These are phyloP conservation scores for Nothophytophthora sp. DNA, from an alignment of 352 stramenopile genomes.

Conservation along the genomic window DNA sequence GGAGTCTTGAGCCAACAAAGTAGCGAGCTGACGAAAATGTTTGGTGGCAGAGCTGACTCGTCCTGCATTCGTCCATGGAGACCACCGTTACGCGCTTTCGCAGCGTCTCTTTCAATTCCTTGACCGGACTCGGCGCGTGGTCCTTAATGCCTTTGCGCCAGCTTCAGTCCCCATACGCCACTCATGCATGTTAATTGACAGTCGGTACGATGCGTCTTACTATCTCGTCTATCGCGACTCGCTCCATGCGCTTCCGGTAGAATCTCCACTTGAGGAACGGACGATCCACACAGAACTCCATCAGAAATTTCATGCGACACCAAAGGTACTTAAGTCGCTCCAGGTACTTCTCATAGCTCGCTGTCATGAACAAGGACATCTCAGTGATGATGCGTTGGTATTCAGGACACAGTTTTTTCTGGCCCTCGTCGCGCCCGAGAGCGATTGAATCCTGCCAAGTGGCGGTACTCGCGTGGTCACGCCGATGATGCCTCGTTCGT, in stretches of 20 bases:
- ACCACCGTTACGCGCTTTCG: conserved; percentile 20
- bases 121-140: conserved; percentile 19
- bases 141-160: conserved; percentile 11
- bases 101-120: conserved; percentile 11
- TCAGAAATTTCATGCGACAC: conserved; percentile 1
- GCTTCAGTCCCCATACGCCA: conserved; percentile 11
- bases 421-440: conserved; percentile 12
- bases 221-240: conserved; percentile 8
- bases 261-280: conserved; percentile 18
- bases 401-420: background rate
- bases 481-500: conserved; percentile 9
- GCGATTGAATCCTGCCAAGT: conserved; percentile 15
- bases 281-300: conserved; percentile 5
- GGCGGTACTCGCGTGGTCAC: conserved; percentile 10
- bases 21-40: conserved; percentile 11
- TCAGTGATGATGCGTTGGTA: background rate
- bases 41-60: conserved; percentile 23
- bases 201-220: conserved; percentile 5
- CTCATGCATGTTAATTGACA: background rate
- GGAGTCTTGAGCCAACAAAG: conserved; percentile 1
- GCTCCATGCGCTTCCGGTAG: conserved; percentile 2
- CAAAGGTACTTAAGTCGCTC: conserved; percentile 8
- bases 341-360: conserved; percentile 2
- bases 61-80: conserved; percentile 27
- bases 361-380: conserved; percentile 17